Conservation (phyloP, 1,284 basidiomycete genomes). For the Cutaneotrichosporon curvatum region DNA sequence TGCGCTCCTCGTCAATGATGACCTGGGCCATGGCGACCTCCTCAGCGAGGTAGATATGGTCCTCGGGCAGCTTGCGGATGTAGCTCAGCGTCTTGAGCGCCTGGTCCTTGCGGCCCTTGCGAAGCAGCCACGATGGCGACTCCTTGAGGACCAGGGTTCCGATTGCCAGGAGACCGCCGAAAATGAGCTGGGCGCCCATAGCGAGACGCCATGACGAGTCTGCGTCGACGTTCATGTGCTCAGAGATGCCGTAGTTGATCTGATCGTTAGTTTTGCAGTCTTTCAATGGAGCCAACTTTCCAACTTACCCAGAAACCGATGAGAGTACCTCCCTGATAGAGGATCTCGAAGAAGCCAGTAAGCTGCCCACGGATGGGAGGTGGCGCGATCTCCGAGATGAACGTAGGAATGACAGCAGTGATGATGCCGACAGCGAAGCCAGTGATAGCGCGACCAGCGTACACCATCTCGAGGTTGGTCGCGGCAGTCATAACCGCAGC, state of each 20-base stretch:
- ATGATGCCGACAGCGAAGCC: slow-evolving; percentile 42
- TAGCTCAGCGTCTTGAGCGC: slow-evolving; percentile 47
- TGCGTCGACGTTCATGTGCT: slow-evolving; percentile 40
- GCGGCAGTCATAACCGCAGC: slow-evolving; percentile 40
- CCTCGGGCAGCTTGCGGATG: slow-evolving; percentile 45
- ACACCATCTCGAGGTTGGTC: slow-evolving; percentile 27
- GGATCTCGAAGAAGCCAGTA: slow-evolving; percentile 51
- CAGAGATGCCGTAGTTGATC: slow-evolving; percentile 48
- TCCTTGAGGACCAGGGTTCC: slow-evolving; percentile 50
- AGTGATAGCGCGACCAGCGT: slow-evolving; percentile 42
- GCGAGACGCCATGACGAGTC: slow-evolving; percentile 48
- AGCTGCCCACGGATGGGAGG: slow-evolving; percentile 29
- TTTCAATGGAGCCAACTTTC: too few relatives aligned
- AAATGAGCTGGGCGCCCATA: slow-evolving; percentile 52
- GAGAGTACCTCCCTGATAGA: slow-evolving; percentile 37
- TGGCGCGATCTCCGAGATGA: slow-evolving; percentile 44
- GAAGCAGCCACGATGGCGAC: slow-evolving; percentile 52
- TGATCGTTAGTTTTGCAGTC: slow-evolving; percentile 38
- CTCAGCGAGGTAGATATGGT: slow-evolving; percentile 41
- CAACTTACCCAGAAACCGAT: slow-evolving; percentile 50
- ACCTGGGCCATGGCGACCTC: slow-evolving; percentile 36
- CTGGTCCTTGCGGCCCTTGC: slow-evolving; percentile 43
- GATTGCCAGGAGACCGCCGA: slow-evolving; percentile 47
- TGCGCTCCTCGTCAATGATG: slow-evolving; percentile 26
- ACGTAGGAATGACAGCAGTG: slow-evolving; percentile 39